These are phyloP conservation scores for Fusarium sp. DNA, from an alignment of 2,329 filamentous ascomycete species.

Conservation along the genomic window DNA sequence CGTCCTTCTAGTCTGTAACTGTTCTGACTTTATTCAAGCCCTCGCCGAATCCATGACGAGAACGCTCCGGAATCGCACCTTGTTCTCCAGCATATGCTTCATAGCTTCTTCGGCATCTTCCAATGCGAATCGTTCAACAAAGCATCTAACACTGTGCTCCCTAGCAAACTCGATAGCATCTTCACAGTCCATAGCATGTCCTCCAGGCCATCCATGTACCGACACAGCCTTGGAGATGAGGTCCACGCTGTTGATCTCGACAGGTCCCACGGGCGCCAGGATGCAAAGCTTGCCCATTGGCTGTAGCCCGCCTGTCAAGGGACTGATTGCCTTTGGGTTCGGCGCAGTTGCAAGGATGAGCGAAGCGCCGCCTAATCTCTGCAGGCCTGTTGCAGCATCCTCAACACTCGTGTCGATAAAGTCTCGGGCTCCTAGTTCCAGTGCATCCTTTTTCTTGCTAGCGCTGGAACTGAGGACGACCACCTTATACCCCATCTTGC, in stretches of 20 bases:
- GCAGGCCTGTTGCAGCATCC: neutral
- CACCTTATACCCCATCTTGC: neutral
- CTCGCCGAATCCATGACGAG: neutral
- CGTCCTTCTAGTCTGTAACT: too few species aligned
- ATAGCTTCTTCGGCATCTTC: neutral
- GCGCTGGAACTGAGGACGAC: neutral
- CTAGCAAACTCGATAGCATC: constrained; percentile 6
- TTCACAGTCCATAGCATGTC: neutral
- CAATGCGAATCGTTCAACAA: neutral
- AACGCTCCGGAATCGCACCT: neutral
- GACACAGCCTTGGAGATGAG: neutral
- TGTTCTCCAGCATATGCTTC: neutral
- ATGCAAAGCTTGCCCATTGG: neutral
- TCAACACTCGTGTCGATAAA: neutral
- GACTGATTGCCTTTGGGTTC: neutral
- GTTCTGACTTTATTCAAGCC: too few species aligned
- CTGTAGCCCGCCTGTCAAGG: neutral
- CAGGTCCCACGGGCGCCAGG: neutral
- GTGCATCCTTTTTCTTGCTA: neutral
- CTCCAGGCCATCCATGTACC: constrained; percentile 5
- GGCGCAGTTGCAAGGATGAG: constrained; percentile 4
- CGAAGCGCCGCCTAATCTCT: neutral
- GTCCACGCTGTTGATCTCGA: neutral
- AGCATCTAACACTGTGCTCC: neutral
- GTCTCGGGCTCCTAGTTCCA: neutral